A percentile compares a stretch with the other conserved stretches of the same genome.
These are phyloP conservation scores for Trichoderma virens DNA, from an alignment of 495 filamentous ascomycete species.

Conservation along the genomic window DNA sequence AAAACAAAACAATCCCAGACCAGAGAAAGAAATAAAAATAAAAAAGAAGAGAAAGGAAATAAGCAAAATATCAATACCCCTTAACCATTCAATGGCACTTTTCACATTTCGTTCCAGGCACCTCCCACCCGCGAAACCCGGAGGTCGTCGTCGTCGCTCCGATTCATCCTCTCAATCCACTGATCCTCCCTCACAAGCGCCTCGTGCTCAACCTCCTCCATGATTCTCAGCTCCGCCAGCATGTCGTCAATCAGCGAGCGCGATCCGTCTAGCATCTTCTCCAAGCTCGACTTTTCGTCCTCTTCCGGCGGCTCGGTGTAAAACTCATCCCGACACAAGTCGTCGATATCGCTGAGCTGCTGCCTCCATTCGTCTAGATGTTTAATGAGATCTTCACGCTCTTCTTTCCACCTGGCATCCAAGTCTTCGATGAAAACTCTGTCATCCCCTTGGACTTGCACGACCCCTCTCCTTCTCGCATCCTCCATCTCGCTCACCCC, in stretches of 20 bases:
- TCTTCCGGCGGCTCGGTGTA: conserved; percentile 1
- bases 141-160: conserved; percentile 20
- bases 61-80: background rate
- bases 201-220: conserved; percentile 42
- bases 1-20: no score
- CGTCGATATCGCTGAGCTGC: conserved; percentile 27
- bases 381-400: conserved; percentile 29
- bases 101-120: background rate
- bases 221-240: conserved; percentile 38
- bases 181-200: conserved; percentile 32
- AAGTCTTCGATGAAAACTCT: conserved; percentile 33
- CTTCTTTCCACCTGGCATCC: conserved; percentile 36
- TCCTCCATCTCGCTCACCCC: conserved; percentile 32
- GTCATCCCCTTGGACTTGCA: conserved; percentile 17
- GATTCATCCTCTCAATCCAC: conserved; percentile 43
- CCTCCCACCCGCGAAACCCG: background rate
- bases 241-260: conserved; percentile 35
- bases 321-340: conserved; percentile 10
- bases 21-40: background rate
- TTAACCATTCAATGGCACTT: background rate
- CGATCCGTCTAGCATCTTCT: conserved; percentile 30
- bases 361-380: conserved; percentile 37
- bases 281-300: conserved; percentile 24
- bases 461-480: conserved; percentile 24
- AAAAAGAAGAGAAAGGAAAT: background rate